Percentiles rank a stretch among this genome's conserved stretches.
These are phyloP conservation scores for Metschnikowia borealis DNA, from an alignment of 805 yeast species.

Conservation along the genomic window DNA sequence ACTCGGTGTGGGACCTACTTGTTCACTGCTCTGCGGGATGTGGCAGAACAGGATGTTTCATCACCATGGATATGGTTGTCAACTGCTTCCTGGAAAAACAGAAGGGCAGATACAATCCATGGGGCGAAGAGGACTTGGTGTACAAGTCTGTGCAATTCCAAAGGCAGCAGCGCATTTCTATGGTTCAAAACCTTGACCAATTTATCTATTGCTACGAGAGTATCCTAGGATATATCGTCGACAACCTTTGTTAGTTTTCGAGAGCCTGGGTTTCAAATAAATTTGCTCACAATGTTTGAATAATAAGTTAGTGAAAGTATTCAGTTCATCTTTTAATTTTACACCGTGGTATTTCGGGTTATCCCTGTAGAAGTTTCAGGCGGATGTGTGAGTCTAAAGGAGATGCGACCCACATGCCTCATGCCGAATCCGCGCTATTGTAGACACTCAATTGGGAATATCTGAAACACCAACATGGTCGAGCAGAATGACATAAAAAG, in stretches of 20 bases:
- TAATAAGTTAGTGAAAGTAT: neutral
- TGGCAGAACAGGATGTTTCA: constrained; percentile 54
- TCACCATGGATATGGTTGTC: constrained; percentile 41
- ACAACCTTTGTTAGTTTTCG: constrained; percentile 7
- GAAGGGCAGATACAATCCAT: constrained; percentile 25
- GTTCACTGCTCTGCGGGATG: constrained; percentile 62
- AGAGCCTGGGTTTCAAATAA: neutral
- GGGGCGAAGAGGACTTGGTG: constrained; percentile 48
- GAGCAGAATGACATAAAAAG: constrained; percentile 8
- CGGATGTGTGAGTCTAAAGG: neutral
- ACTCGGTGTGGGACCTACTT: constrained; percentile 21
- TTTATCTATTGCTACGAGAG: constrained; percentile 69
- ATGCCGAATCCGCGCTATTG: neutral
- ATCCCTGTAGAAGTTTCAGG: neutral
- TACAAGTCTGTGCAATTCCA: constrained; percentile 61
- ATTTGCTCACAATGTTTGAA: neutral
- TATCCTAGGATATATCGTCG: constrained; percentile 14
- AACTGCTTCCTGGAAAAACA: constrained; percentile 21
- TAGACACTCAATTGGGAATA: neutral
- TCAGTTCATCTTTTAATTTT: neutral
- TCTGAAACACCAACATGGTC: constrained; percentile 1
- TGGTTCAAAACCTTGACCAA: constrained; percentile 82
- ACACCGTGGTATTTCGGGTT: neutral
- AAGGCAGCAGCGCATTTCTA: constrained; percentile 71
- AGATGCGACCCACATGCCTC: neutral